Base-by-base conservation (phyloP, 202 grass and related monocot species). In the Zoysia matrella region DNA sequence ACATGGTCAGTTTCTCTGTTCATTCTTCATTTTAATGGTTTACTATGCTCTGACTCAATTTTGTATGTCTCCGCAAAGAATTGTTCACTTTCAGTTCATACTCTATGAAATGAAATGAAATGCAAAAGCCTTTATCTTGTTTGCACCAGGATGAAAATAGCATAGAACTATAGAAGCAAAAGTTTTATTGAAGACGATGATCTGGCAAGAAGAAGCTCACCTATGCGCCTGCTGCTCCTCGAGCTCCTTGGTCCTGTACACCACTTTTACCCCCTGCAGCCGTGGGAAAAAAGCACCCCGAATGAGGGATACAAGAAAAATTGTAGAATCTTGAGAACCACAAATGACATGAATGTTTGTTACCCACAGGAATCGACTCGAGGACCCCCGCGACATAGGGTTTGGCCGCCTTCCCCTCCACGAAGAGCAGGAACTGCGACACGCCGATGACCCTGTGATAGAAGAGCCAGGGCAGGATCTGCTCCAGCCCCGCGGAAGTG, bases 401-500 rank as follows among this genome's bases (percentile, higher is more conserved):
- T 65, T 90, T 98, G 44, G 92, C 95, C 68, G 92, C 95, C 82
- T 52, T 98, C 7, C 95, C 95, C 81, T 98, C 95, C 13, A 98
- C 95, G 57, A 98, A 98, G 43, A 98, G 92, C 13, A 98, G 84
- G 67, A 98, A 98, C 51, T 98, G 92, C 16, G 83, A 48, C 41
- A 98, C 86, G 76, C 95, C 95, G 22, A 94, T 69, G 64, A 95
- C 90, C 82, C 93, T 98, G 90, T 98, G 92, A 85, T 93, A 98
- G 76, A 83, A 98, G 86, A 98, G 82, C 92, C 95, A 95, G 3
- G 92, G 92, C n/a, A 98, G 78, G 74, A 98, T 95, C 92, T 98
- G 95, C 48, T 98, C 92, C 58, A 98, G 86, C 60, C 92, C 85
- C 3, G 92, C 92, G 15, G 95, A 95, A 82, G 95, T 98, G 83